Base-by-base conservation (phyloP, 306 rosid genomes). In the Pyrus bretschneideri region DNA sequence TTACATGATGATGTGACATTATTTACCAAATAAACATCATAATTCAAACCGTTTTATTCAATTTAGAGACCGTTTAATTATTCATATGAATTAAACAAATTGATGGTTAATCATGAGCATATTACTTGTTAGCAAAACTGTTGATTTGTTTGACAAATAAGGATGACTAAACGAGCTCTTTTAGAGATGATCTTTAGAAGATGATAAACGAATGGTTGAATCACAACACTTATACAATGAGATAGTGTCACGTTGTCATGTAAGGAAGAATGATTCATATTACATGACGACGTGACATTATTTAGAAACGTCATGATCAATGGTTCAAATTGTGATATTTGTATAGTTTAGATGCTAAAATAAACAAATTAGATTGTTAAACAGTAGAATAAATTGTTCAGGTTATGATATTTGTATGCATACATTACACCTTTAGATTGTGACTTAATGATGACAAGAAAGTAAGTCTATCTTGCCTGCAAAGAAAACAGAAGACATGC, bases 401-500 rank as follows among this genome's bases (percentile, higher is more conserved):
- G 0, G 5, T 51, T 51, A 51, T 49, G 55, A 18, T 49, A 49
- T 15, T 49, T 49, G 55, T 49, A 5, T 17, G 17, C 21, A 51
- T 51, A 19, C 8, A 17, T 58, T n/a, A 21, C 49, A 9, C 27
- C 29, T 66, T 35, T 66, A 18, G 22, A 7, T 10, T 59, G 69
- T 35, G 58, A 59, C 27, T 59, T 7, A 60, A 17, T 61, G 57
- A 73, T 73, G 58, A 25, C 77, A 23, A 42, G 35, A 59, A 51
- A 9, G 58, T 4, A 57, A 61, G 77, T 74, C 42, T 7, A 29
- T 27, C 70, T 74, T 74, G 59, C 77, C 69, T 44, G 69, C 77
- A 27, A 73, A 73, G 77, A 73, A 61, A 73, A 58, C 59, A 42
- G 69, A 73, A 25, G 69, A 61, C 69, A 61, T 61, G 77, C 76